phyloP scores from a whole-genome alignment of 2,329 filamentous ascomycete genomes.

The Diaporthe velutina region DNA sequence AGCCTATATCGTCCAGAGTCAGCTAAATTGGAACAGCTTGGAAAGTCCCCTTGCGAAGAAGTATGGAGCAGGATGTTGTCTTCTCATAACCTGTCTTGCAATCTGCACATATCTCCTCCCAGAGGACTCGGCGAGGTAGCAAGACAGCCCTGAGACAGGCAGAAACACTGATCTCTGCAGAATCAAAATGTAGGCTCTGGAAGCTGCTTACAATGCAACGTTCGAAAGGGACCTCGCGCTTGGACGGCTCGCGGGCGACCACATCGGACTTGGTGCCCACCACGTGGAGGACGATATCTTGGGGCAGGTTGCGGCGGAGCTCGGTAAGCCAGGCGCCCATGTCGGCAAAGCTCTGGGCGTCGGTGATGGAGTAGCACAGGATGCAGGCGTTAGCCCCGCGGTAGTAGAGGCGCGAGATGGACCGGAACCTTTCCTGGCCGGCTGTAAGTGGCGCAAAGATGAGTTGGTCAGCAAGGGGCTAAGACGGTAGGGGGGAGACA shows the following conservation, averaged over 20 bases:
- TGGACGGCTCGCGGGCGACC: constrained; percentile 83
- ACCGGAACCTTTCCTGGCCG: constrained; percentile 94
- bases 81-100: neutral
- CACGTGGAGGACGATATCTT: constrained; percentile 90
- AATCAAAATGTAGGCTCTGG: neutral
- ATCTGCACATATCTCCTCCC: neutral
- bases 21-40: neutral
- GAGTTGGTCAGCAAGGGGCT: constrained; percentile 22
- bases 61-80: too few relatives aligned
- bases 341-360: constrained; percentile 85
- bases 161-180: neutral
- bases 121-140: neutral
- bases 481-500: neutral
- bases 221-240: constrained; percentile 91
- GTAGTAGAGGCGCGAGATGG: constrained; percentile 96
- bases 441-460: constrained; percentile 57
- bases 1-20: constrained; percentile 48
- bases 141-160: neutral
- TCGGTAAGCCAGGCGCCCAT: constrained; percentile 94
- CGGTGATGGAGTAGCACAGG: constrained; percentile 94
- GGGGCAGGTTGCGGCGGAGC: constrained; percentile 81
- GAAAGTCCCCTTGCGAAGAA: neutral
- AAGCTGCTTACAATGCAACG: constrained; percentile 76
- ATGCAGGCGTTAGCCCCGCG: constrained; percentile 94
- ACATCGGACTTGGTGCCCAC: constrained; percentile 95